Base-by-base conservation (phyloP, 192 early-diverging fungal genomes). In the Entomortierella parvispora region DNA sequence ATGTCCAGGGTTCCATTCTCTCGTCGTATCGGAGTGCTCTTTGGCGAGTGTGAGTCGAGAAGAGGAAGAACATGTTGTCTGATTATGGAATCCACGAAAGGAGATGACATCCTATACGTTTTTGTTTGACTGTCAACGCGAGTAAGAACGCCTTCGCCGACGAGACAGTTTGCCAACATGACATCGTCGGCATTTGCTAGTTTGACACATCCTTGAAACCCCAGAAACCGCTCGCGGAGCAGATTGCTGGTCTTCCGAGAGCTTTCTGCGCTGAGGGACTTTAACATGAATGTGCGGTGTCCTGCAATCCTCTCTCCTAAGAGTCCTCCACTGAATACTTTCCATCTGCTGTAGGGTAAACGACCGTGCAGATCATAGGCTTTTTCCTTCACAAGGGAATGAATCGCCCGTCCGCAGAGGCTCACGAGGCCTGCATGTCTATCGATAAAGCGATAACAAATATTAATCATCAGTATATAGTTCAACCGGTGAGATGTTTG, bases 261-360 rank as follows among this genome's bases (percentile, higher is more conserved):
- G 32, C 40, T 40, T 57, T 32, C 55, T 40, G 5, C 37, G 32
- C 55, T 4, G 55, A 57, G 55, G 40, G 55, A 57, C 25, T 57
- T 57, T 57, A 57, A 23, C 55, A 57, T 57, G 40, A 57, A 57
- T 40, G 55, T 57, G 55, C 55, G 55, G 55, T 57, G 28, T 57
- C 28, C 55, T 23, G 25, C 55, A 57, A 57, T 57, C 40, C 28
- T 57, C 55, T 15, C 25, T 57, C 25, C 25, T 26, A 57, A 57
- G 40, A 26, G 25, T 57, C 28, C 10, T 15, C 55, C 55, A 40
- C 55, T 57, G 55, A 25, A 57, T 26, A 7, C 18, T 57, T 57
- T 57, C 55, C 55, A 57, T 40, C 32, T 29, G 32, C 55, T 57
- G 55, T 57, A 57, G 55, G 25, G 55, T 57, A 57, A 57, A 25